Evolutionary conservation across 1,284 basidiomycete species (phyloP).

Genomic region (Melampsora occidentalis): DNA sequence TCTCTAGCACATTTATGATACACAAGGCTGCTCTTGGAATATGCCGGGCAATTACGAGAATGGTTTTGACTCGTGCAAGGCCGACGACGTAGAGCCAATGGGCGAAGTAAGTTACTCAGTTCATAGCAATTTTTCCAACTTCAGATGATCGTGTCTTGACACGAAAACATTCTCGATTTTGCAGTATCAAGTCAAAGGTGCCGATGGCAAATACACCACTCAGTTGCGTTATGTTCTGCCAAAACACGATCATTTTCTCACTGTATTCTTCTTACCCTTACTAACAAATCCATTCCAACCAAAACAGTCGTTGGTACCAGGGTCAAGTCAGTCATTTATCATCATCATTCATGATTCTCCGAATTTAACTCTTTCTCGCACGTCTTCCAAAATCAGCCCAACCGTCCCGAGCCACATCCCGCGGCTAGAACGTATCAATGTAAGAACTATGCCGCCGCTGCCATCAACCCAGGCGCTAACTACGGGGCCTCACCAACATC

Average conservation of each 20-base stretch:
- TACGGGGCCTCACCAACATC: neutral
- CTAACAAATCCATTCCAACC: neutral
- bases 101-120: constrained; percentile 44
- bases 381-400: neutral
- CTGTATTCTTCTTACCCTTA: neutral
- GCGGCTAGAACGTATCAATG: neutral
- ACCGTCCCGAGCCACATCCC: neutral
- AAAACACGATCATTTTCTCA: neutral
- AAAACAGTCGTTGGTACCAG: constrained; percentile 1
- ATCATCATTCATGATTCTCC: too few relatives aligned
- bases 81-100: constrained; percentile 47
- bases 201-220: constrained; percentile 4
- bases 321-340: neutral
- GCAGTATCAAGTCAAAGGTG: neutral
- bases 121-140: neutral
- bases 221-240: neutral
- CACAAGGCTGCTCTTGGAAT: constrained; percentile 48
- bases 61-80: constrained; percentile 51
- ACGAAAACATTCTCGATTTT: neutral
- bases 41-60: constrained; percentile 48
- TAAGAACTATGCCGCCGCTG: neutral
- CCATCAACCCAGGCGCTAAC: neutral
- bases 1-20: constrained; percentile 45
- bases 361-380: too few relatives aligned
- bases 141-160: neutral